Percentiles rank a stretch among this genome's conserved stretches.
Conservation (phyloP, 257 asterid genomes). For the Scutellaria galericulata region DNA sequence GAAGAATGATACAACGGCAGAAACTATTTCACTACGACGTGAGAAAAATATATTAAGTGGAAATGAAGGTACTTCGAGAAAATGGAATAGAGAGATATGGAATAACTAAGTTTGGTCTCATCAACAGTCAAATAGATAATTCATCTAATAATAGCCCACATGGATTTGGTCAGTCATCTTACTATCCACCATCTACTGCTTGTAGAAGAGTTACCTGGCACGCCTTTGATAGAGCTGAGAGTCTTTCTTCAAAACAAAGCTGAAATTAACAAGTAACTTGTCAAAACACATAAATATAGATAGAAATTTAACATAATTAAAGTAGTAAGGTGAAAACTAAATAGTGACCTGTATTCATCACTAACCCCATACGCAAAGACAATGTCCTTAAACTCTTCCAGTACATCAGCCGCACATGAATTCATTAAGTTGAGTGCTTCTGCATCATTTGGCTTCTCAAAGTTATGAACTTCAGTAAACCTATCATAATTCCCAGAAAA, state of each 20-base stretch:
- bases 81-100: background rate
- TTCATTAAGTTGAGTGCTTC: slow-evolving; percentile 87
- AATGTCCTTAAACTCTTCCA: slow-evolving; percentile 76
- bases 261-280: slow-evolving; percentile 41
- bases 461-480: slow-evolving; percentile 76
- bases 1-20: slow-evolving; percentile 76
- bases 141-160: background rate
- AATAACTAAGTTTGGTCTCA: background rate
- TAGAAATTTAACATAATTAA: slow-evolving; percentile 21
- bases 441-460: slow-evolving; percentile 90
- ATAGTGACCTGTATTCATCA: slow-evolving; percentile 79
- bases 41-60: slow-evolving; percentile 5
- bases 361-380: slow-evolving; percentile 91
- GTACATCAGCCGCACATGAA: slow-evolving; percentile 68
- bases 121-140: background rate
- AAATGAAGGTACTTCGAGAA: slow-evolving; percentile 9
- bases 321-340: slow-evolving; percentile 23
- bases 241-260: slow-evolving; percentile 85
- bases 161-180: background rate
- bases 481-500: slow-evolving; percentile 42
- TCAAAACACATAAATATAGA: slow-evolving; percentile 9
- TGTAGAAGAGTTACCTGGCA: slow-evolving; percentile 57
- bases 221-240: slow-evolving; percentile 68
- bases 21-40: slow-evolving; percentile 66
- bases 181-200: background rate